Base-by-base conservation (phyloP, 768 basidiomycete species). In the Erythrobasidium yunnanense region DNA sequence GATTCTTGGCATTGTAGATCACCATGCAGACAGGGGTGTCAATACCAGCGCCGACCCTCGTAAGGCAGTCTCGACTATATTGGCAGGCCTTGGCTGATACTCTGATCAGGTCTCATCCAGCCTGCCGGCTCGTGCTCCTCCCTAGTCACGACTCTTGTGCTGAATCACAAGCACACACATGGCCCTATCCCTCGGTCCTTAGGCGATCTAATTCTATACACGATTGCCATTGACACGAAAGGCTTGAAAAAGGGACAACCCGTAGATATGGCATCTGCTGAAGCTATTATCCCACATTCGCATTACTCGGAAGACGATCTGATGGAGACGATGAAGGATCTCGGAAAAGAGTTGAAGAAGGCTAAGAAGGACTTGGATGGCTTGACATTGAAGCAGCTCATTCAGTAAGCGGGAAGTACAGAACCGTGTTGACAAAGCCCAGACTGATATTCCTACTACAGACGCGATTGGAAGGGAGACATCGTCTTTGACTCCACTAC, bases 401-500 rank as follows among this genome's bases (percentile, higher is more conserved):
- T 68, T 22, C 60, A 63, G 60, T 58, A 58, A 46, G 56, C 13
- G 2, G 35, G 38, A 22, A 4, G 18, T 23, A 30, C n/a, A n/a
- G n/a, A n/a, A n/a, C n/a, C n/a, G n/a, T 55, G 54, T 11, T 33
- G 30, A 20, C 45, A 18, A 47, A 7, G 45, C 23, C n/a, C 38
- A 45, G n/a, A 3, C 20, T 58, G 15, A 7, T 11, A 42, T 4
- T 23, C 32, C n/a, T n/a, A n/a, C n/a, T n/a, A 46, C n/a, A 49
- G 35, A 30, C 57, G 67, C 3, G 67, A 68, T 33, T 68, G 58
- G 58, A 68, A 68, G 25, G 67, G 67, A 11, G 67, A 68, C 51
- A 53, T 68, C 33, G 60, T 63, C 7, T 32, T 30, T 4, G 60
- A 63, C 33, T 63, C 60, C 4, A 63, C 60, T 2, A 51, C 52